Conservation (phyloP, 2,329 filamentous ascomycete genomes). For the Cryphonectria carpinicola region DNA sequence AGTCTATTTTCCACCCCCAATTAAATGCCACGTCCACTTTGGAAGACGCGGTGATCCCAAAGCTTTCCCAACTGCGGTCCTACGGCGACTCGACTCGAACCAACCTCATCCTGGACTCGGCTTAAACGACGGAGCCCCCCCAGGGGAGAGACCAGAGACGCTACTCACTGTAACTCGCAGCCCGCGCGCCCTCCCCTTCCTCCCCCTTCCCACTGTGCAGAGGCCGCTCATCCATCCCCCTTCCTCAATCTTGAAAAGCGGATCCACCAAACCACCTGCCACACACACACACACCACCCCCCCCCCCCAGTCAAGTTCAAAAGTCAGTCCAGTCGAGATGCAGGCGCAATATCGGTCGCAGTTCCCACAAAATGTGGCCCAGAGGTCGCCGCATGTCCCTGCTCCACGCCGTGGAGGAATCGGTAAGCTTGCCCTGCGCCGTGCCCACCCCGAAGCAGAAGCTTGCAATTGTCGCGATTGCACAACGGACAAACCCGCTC, state of each 20-base stretch:
- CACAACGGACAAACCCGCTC: not conserved
- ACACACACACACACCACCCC: not conserved
- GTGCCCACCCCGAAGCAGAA: not conserved
- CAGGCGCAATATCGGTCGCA: conserved; percentile 55
- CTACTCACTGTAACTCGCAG: not conserved
- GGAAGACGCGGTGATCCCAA: conserved; percentile 3
- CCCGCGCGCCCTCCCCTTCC: not conserved
- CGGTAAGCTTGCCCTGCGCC: conserved; percentile 41
- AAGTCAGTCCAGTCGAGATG: conserved; percentile 44
- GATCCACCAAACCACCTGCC: conserved; percentile 3
- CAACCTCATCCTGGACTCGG: not conserved
- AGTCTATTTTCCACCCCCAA: not conserved
- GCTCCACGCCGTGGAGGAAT: conserved; percentile 57
- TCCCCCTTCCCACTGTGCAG: not conserved
- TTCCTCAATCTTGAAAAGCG: conserved; percentile 14
- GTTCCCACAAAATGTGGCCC: conserved; percentile 55
- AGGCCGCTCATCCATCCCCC: not conserved
- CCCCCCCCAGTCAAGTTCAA: not conserved
- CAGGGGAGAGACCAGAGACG: not conserved
- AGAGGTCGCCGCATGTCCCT: conserved; percentile 52
- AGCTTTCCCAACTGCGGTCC: not conserved
- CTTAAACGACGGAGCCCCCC: not conserved
- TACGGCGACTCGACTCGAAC: not conserved
- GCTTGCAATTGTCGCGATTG: conserved; percentile 3
- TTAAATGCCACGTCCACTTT: not conserved